A percentile compares a stretch with the other conserved stretches of the same genome.
Conservation (phyloP, 225 moss, liverwort and hornwort genomes). For the Marchantia polymorpha region DNA sequence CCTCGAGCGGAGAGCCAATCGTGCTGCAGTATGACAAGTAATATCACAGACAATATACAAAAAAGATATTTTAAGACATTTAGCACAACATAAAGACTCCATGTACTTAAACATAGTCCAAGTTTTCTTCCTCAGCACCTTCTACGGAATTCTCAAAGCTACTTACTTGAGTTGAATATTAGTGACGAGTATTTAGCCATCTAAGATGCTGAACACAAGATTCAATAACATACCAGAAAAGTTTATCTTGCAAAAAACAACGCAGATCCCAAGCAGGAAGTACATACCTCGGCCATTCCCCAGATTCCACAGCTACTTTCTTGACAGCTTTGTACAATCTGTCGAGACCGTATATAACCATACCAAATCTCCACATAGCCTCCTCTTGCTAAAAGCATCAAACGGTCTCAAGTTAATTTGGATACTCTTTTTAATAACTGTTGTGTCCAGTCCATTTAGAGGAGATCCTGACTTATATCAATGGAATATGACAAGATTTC, state of each 20-base stretch:
- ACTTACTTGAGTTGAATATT: too few relatives aligned
- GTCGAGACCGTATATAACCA: constrained; percentile 77
- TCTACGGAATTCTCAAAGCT: too few relatives aligned
- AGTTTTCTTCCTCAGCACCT: too few relatives aligned
- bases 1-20: not conserved
- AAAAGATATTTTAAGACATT: too few relatives aligned
- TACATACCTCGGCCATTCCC: constrained; percentile 78
- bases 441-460: too few relatives aligned
- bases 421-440: not conserved
- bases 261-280: not conserved
- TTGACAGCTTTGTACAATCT: constrained; percentile 64
- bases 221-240: too few relatives aligned
- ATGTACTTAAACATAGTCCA: too few relatives aligned
- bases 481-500: too few relatives aligned
- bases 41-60: not conserved
- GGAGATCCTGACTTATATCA: too few relatives aligned
- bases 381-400: constrained; percentile 60
- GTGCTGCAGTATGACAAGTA: not conserved
- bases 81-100: too few relatives aligned
- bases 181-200: not conserved
- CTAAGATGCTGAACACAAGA: too few relatives aligned
- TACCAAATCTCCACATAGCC: constrained; percentile 72
- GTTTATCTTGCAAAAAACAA: too few relatives aligned
- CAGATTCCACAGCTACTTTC: constrained; percentile 52
- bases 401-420: not conserved